Evolutionary conservation across 192 early-diverging fungal species (phyloP).

Genomic region (Allomyces arbusculus): DNA sequence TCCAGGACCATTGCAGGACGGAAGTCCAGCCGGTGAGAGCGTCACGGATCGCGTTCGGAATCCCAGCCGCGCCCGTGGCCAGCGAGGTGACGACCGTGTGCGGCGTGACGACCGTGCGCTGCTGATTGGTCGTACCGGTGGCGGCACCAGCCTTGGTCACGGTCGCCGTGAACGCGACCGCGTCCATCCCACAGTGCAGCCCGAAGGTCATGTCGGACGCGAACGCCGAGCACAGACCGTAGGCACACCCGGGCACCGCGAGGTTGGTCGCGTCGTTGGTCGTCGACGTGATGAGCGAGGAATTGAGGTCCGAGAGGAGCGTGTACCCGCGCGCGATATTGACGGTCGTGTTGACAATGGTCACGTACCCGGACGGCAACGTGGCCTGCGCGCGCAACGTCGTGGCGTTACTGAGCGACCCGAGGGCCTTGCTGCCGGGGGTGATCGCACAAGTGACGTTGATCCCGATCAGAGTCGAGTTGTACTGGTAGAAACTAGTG

Average conservation of each 20-base stretch:
- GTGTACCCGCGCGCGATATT: neutral
- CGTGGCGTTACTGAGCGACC: neutral
- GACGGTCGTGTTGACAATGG: neutral
- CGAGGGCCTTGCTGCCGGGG: neutral
- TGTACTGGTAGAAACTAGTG: neutral
- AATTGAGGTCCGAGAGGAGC: neutral
- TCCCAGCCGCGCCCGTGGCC: neutral
- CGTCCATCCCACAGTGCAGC: neutral
- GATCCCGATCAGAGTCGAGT: neutral
- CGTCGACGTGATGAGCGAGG: neutral
- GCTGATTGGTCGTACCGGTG: neutral
- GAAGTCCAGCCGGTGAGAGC: neutral
- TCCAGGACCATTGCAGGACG: neutral
- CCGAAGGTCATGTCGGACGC: neutral
- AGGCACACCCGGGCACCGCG: neutral
- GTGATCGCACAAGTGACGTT: neutral
- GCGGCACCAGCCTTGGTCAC: neutral
- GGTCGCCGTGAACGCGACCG: neutral
- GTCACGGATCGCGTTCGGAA: neutral
- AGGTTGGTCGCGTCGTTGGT: neutral
- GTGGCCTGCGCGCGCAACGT: neutral
- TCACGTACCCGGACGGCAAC: neutral
- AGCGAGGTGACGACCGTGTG: neutral
- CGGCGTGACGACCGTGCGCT: neutral
- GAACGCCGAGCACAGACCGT: neutral